Percentiles rank a stretch among this genome's conserved stretches.
Evolutionary conservation across 2,329 filamentous ascomycete genomes (phyloP).

Genomic region (Fusarium albosuccineum): DNA sequence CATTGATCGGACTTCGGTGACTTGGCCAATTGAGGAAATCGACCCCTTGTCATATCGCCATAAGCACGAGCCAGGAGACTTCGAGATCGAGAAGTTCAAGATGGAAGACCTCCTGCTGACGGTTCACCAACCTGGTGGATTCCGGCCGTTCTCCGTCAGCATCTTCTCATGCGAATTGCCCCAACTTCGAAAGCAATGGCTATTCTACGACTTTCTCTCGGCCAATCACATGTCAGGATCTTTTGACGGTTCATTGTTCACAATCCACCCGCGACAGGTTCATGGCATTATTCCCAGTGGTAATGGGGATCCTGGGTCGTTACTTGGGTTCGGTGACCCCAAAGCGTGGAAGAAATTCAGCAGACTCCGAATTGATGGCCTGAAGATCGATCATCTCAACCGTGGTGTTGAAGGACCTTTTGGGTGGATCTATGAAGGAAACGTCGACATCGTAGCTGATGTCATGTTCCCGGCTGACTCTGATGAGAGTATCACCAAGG

Average conservation of each 20-base stretch:
- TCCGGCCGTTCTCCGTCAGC: conserved; percentile 95
- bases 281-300: conserved; percentile 77
- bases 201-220: conserved; percentile 97
- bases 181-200: conserved; percentile 92
- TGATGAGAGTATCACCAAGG: conserved; percentile 90
- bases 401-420: conserved; percentile 93
- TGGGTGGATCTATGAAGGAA: conserved; percentile 97
- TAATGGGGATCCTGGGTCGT: conserved; percentile 65
- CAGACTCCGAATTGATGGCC: conserved; percentile 88
- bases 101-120: conserved; percentile 94
- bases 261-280: conserved; percentile 92
- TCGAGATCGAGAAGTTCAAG: conserved; percentile 97
- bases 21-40: conserved; percentile 72
- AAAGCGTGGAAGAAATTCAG: conserved; percentile 96
- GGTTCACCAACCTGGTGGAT: conserved; percentile 88
- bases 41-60: conserved; percentile 92
- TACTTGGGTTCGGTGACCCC: conserved; percentile 70
- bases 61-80: conserved; percentile 90
- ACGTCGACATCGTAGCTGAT: conserved; percentile 95
- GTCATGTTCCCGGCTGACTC: conserved; percentile 92
- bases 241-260: conserved; percentile 95
- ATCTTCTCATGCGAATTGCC: conserved; percentile 97
- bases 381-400: conserved; percentile 97
- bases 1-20: conserved; percentile 87
- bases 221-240: conserved; percentile 97